Evolutionary conservation across 371 early-diverging fungal genomes (phyloP), one percentile per base, ranked within the genome.

Genomic region (Quaeritorhiza haematococci): DNA sequence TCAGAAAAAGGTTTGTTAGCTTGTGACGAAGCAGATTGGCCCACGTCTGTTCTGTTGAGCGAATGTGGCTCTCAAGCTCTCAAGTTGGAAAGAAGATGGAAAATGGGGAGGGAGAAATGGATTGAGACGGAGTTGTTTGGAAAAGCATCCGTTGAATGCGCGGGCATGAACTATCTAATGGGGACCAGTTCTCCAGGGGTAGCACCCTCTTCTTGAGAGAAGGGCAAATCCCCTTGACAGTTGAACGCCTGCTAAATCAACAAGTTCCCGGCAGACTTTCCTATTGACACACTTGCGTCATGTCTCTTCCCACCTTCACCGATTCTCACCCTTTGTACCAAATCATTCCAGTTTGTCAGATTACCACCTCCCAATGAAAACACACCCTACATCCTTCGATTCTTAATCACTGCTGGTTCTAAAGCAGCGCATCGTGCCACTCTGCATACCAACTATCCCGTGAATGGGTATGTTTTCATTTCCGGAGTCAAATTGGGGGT

Each of bases 371-470:
- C 84, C 5, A 61, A 61, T 5, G 32, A 48, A 2, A 62, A 67
- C 32, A 67, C 67, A 3, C 79, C 84, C 7, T 88, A 86, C 50
- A 71, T 80, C 29, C 71, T 95, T 46, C 85, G 93, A 3, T 89
- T 93, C 69, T 80, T 84, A 33, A 64, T 94, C n/a, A 79, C 85
- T 44, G 76, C 87, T 17, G 96, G 94, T 32, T 80, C 89, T 1
- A 62, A 80, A 33, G 91, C 87, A 21, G 78, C 88, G 28, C 75
- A 75, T 27, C 73, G 76, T 32, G 78, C 89, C 1, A 68, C 73
- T 17, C 70, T 95, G 24, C 74, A 82, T 61, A 91, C 91, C 24
- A 94, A 93, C 68, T 90, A 91, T 75, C 92, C 93, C 0, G 66
- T 82, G 24, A 64, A 84, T 43, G 89, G 87, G 80, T 86, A 75